phyloP scores from a whole-genome alignment of 129 eudicot genomes.

The Pittosporum tobira region DNA sequence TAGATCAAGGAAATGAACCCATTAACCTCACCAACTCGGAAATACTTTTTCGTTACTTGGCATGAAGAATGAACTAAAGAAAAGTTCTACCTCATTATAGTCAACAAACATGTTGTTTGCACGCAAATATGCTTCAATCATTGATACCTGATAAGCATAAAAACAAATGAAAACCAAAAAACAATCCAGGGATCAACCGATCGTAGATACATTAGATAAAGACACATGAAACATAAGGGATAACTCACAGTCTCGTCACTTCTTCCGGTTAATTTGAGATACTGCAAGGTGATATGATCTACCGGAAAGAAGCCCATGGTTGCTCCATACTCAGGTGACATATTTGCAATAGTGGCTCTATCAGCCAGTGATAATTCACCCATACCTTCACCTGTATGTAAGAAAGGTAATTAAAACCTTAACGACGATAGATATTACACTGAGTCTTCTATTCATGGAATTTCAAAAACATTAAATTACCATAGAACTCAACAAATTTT shows the following conservation, averaged over 20 bases:
- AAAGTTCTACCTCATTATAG: conserved; percentile 69
- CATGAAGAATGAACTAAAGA: not conserved
- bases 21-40: conserved; percentile 8
- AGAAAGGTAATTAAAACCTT: not conserved
- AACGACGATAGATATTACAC: not conserved
- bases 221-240: conserved; percentile 5
- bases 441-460: not conserved
- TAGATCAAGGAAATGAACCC: conserved; percentile 16
- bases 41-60: not conserved
- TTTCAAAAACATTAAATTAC: conserved; percentile 26
- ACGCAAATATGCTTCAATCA: conserved; percentile 90
- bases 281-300: conserved; percentile 82
- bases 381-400: conserved; percentile 70
- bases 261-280: conserved; percentile 94
- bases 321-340: conserved; percentile 99
- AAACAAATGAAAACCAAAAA: not conserved
- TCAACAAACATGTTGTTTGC: conserved; percentile 99
- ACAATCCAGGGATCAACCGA: not conserved
- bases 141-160: conserved; percentile 47
- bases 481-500: conserved; percentile 90
- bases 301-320: conserved; percentile 99
- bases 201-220: not conserved
- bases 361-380: conserved; percentile 76
- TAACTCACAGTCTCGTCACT: conserved; percentile 82
- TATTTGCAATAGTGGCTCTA: conserved; percentile 99